Evolutionary conservation across 2,329 filamentous ascomycete genomes (phyloP).

Genomic region (Rugonectria rugulosa): DNA sequence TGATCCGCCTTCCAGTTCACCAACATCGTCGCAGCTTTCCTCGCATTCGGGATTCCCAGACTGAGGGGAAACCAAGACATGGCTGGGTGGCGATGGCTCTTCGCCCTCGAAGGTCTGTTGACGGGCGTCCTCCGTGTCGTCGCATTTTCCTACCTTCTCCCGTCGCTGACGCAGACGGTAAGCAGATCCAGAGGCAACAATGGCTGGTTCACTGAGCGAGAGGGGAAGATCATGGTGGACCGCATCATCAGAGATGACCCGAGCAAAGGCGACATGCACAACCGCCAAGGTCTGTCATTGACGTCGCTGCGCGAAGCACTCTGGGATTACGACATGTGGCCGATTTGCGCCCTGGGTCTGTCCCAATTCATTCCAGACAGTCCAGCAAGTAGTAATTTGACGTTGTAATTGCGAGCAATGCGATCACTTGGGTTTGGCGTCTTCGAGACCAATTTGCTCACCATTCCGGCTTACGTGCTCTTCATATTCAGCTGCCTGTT

Average conservation of each 20-base stretch:
- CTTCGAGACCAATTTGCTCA: background rate
- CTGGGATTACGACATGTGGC: background rate
- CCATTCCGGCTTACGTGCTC: background rate
- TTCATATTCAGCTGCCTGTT: background rate
- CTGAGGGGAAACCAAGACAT: slow-evolving; percentile 59
- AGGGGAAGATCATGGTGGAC: background rate
- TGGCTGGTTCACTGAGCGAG: background rate
- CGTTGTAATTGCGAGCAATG: background rate
- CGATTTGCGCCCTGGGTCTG: background rate
- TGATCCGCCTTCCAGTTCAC: background rate
- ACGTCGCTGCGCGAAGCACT: background rate
- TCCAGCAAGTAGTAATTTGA: background rate
- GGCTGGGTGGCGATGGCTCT: slow-evolving; percentile 66
- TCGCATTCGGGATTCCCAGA: slow-evolving; percentile 58
- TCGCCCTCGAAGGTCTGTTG: slow-evolving; percentile 48
- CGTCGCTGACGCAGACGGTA: slow-evolving; percentile 49
- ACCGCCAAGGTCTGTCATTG: background rate
- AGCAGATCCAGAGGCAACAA: background rate
- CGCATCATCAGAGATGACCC: background rate
- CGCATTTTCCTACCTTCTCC: slow-evolving; percentile 34
- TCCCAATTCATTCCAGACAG: background rate
- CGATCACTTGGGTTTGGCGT: background rate
- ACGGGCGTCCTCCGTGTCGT: slow-evolving; percentile 38
- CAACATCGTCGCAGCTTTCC: slow-evolving; percentile 10
- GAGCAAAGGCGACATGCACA: background rate